Conservation (phyloP, 2,329 filamentous ascomycete genomes). For the Aspergillus pseudoviridinutans region DNA sequence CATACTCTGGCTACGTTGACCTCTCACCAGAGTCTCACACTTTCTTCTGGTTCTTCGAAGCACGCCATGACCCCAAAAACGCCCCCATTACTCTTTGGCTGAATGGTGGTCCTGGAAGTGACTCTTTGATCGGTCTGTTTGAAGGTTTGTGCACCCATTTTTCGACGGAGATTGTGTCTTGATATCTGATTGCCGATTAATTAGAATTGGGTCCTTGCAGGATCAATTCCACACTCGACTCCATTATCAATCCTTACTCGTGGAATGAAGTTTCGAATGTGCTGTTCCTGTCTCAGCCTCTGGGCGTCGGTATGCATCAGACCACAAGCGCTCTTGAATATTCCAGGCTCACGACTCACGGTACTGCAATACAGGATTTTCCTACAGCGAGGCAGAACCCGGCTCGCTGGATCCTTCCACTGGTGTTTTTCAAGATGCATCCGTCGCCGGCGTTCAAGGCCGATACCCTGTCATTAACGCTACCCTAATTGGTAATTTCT, state of each 20-base stretch:
- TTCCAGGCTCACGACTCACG: neutral
- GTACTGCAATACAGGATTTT: slow-evolving; percentile 25
- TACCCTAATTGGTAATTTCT: slow-evolving; percentile 37
- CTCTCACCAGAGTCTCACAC: slow-evolving; percentile 50
- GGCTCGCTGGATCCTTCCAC: slow-evolving; percentile 43
- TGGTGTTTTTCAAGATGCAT: slow-evolving; percentile 45
- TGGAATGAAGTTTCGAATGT: slow-evolving; percentile 60
- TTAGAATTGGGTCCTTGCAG: slow-evolving; percentile 41
- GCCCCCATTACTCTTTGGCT: slow-evolving; percentile 42
- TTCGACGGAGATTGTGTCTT: neutral
- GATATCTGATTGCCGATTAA: slow-evolving; percentile 11
- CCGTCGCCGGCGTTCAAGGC: slow-evolving; percentile 41
- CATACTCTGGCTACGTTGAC: slow-evolving; percentile 54
- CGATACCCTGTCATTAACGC: slow-evolving; percentile 50
- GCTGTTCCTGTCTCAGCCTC: slow-evolving; percentile 59
- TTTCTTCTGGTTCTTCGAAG: slow-evolving; percentile 55
- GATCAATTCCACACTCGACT: slow-evolving; percentile 43
- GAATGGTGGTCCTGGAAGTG: slow-evolving; percentile 42
- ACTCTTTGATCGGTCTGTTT: slow-evolving; percentile 41
- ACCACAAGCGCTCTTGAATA: neutral
- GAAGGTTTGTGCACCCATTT: slow-evolving; percentile 25
- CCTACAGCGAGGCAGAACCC: slow-evolving; percentile 30
- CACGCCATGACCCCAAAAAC: slow-evolving; percentile 47
- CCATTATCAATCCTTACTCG: slow-evolving; percentile 54
- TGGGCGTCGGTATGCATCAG: slow-evolving; percentile 47